These are phyloP conservation scores for Xylariomycetidae sp. DNA, from an alignment of 2,329 filamentous ascomycete species.

Conservation along the genomic window DNA sequence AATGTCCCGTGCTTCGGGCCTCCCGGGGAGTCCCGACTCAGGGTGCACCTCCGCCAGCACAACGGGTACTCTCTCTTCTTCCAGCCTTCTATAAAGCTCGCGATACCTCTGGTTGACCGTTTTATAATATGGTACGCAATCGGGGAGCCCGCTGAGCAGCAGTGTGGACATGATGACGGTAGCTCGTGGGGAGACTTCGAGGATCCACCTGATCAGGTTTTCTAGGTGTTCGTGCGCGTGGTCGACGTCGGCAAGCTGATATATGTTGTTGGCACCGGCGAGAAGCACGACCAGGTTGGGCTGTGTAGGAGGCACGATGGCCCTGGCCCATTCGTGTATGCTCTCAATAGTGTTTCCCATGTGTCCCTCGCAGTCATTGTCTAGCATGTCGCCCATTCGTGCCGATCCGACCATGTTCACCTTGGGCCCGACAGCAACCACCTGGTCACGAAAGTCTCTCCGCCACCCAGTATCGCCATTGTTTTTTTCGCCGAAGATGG, in stretches of 20 bases:
- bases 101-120: conserved; percentile 22
- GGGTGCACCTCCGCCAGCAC: conserved; percentile 24
- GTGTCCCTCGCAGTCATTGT: conserved; percentile 34
- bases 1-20: conserved; percentile 20
- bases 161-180: conserved; percentile 32
- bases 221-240: conserved; percentile 24
- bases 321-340: conserved; percentile 26
- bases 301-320: conserved; percentile 20
- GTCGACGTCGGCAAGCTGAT: conserved; percentile 22
- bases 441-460: conserved; percentile 28
- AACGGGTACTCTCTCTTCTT: conserved; percentile 16
- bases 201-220: conserved; percentile 26
- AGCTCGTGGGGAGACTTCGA: conserved; percentile 21
- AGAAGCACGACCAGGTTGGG: conserved; percentile 35
- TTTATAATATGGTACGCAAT: conserved; percentile 19
- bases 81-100: conserved; percentile 16
- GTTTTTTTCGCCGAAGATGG: conserved; percentile 30
- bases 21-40: conserved; percentile 17
- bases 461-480: conserved; percentile 33
- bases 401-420: conserved; percentile 35
- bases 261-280: conserved; percentile 35
- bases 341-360: conserved; percentile 29
- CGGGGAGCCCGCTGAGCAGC: conserved; percentile 22
- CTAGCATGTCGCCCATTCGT: conserved; percentile 29
- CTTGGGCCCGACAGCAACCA: conserved; percentile 24